These are phyloP conservation scores for Penicillium aurantiogriseum DNA, from an alignment of 2,329 filamentous ascomycete species.

Conservation along the genomic window DNA sequence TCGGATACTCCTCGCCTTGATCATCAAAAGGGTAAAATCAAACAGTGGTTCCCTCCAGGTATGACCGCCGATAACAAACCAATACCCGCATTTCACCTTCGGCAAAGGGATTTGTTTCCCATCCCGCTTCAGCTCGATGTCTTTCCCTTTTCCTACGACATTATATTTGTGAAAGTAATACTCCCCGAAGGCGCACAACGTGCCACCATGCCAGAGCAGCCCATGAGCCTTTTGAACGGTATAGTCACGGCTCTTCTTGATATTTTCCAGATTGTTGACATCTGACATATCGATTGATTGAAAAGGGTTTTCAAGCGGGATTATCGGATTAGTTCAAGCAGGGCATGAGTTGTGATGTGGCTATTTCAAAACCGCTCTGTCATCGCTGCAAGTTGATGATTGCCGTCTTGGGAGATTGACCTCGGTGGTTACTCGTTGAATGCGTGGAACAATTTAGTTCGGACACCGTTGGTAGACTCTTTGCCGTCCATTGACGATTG, in stretches of 20 bases:
- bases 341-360: constrained; percentile 6
- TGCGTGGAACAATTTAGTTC: not conserved
- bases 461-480: not conserved
- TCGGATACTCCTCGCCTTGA: not conserved
- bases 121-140: no score
- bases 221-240: no score
- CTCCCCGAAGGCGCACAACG: no score
- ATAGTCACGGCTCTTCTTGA: no score
- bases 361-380: constrained; percentile 12
- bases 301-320: constrained; percentile 1
- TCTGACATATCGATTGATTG: not conserved
- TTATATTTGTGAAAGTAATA: no score
- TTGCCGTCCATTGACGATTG: not conserved
- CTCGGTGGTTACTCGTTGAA: not conserved
- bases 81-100: no score
- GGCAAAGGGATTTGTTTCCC: no score
- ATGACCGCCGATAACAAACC: no score
- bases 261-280: no score
- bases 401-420: constrained; percentile 30
- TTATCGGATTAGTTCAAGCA: constrained; percentile 1
- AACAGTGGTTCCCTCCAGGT: not conserved
- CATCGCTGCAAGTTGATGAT: constrained; percentile 43
- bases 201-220: no score
- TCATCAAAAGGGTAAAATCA: constrained; percentile 5
- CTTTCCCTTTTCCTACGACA: no score